Conservation (phyloP, 441 rosid species). For the Croton laevigatus region DNA sequence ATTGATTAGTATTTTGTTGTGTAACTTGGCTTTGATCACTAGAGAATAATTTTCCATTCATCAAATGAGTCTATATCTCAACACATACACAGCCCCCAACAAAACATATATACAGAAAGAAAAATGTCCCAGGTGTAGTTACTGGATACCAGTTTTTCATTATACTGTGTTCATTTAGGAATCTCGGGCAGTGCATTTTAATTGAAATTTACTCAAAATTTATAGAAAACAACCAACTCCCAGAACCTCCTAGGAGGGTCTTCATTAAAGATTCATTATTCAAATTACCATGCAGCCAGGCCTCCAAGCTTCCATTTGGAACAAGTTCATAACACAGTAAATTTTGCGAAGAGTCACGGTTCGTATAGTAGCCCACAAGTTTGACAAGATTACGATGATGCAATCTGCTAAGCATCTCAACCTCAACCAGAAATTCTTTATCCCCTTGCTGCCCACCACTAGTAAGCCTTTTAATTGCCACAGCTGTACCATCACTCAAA, state of each 20-base stretch:
- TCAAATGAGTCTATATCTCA: too few relatives aligned
- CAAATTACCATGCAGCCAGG: slow-evolving; percentile 87
- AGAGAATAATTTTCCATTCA: neutral
- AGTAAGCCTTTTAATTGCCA: slow-evolving; percentile 89
- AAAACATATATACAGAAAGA: neutral
- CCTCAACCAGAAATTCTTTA: slow-evolving; percentile 92
- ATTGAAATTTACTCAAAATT: neutral
- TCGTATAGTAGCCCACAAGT: slow-evolving; percentile 89
- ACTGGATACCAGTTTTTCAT: neutral
- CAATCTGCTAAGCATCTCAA: slow-evolving; percentile 97
- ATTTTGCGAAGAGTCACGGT: slow-evolving; percentile 84
- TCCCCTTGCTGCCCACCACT: slow-evolving; percentile 92
- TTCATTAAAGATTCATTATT: neutral
- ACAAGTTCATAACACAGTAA: slow-evolving; percentile 91
- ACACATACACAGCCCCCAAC: neutral
- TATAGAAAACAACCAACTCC: slow-evolving; percentile 7
- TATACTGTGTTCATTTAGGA: too few relatives aligned
- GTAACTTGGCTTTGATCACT: neutral
- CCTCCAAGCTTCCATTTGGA: slow-evolving; percentile 94
- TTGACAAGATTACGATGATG: slow-evolving; percentile 99
- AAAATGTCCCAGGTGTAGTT: neutral
- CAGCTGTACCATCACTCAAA: slow-evolving; percentile 93
- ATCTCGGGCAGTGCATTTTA: neutral
- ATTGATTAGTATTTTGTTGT: neutral
- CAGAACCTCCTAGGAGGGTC: slow-evolving; percentile 10